phyloP scores from a whole-genome alignment of 1,284 basidiomycete genomes.

The Cryptococcus floricola region DNA sequence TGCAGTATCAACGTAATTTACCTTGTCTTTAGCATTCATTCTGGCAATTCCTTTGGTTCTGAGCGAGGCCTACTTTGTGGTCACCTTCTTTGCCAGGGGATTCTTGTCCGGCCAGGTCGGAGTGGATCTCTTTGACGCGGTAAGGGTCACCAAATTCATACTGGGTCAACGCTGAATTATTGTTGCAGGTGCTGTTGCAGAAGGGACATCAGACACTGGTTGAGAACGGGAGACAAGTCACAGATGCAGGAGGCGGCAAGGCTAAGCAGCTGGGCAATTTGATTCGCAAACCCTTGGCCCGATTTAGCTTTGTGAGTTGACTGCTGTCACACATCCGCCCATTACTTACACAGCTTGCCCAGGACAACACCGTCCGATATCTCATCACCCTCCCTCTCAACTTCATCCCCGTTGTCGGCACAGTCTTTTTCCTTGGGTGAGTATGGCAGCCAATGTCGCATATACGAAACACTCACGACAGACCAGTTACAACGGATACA shows the following conservation, averaged over 20 bases:
- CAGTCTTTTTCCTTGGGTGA: slow-evolving; percentile 57
- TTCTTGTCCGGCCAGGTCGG: slow-evolving; percentile 55
- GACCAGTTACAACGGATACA: slow-evolving; percentile 36
- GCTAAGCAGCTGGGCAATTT: slow-evolving; percentile 44
- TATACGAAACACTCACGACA: too few relatives aligned
- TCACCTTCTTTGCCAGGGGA: slow-evolving; percentile 53
- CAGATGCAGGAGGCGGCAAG: slow-evolving; percentile 20
- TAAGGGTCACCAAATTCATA: slow-evolving; percentile 10
- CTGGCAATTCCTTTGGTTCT: slow-evolving; percentile 52
- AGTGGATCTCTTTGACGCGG: slow-evolving; percentile 51
- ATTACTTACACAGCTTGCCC: neutral
- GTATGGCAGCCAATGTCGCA: neutral
- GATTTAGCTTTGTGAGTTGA: slow-evolving; percentile 35
- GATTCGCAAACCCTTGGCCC: slow-evolving; percentile 43
- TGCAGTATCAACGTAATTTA: neutral
- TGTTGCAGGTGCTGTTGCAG: slow-evolving; percentile 43
- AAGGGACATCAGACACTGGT: slow-evolving; percentile 49
- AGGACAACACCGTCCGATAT: slow-evolving; percentile 48
- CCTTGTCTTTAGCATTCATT: slow-evolving; percentile 38
- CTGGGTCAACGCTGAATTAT: neutral
- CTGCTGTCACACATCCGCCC: neutral
- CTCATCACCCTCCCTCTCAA: slow-evolving; percentile 54
- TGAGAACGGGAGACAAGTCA: slow-evolving; percentile 44
- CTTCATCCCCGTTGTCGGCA: slow-evolving; percentile 64
- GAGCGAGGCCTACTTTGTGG: slow-evolving; percentile 50